These are phyloP conservation scores for Anthoceros angustus DNA, from an alignment of 225 moss, liverwort and hornwort genomes.

Conservation along the genomic window DNA sequence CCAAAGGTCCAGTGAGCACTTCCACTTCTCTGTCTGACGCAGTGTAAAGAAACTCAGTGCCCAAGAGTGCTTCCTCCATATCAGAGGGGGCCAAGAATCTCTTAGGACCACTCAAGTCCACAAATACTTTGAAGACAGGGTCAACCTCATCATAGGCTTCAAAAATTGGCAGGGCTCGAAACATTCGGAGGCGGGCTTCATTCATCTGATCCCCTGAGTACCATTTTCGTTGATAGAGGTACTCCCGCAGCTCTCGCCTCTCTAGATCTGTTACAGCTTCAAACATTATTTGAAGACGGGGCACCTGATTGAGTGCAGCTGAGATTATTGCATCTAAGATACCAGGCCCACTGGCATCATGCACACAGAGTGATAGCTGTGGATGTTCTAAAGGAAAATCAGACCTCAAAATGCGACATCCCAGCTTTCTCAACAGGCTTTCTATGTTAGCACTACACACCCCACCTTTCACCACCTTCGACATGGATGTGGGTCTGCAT, in stretches of 20 bases:
- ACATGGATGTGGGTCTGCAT: conserved; percentile 35
- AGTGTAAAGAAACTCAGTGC: conserved; percentile 49
- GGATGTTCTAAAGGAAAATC: conserved; percentile 51
- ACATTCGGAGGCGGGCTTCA: conserved; percentile 33
- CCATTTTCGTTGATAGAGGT: conserved; percentile 48
- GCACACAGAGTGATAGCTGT: conserved; percentile 39
- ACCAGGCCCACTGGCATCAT: conserved; percentile 50
- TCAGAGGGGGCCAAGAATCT: conserved; percentile 56
- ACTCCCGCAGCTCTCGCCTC: conserved; percentile 57
- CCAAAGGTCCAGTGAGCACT: conserved; percentile 54
- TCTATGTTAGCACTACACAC: conserved; percentile 42
- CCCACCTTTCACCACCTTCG: conserved; percentile 42
- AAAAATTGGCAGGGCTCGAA: conserved; percentile 60
- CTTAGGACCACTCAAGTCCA: conserved; percentile 55
- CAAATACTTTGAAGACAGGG: conserved; percentile 26
- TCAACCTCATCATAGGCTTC: conserved; percentile 46
- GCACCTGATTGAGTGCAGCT: conserved; percentile 26
- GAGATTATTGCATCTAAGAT: conserved; percentile 43
- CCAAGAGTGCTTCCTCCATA: conserved; percentile 42
- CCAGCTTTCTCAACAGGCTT: conserved; percentile 35
- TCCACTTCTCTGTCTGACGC: conserved; percentile 61
- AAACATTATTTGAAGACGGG: conserved; percentile 26
- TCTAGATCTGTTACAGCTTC: conserved; percentile 31
- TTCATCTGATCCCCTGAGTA: conserved; percentile 57
- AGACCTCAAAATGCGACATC: conserved; percentile 38